Base-by-base conservation (phyloP, 306 rosid genomes). In the Sicyos baderoa region DNA sequence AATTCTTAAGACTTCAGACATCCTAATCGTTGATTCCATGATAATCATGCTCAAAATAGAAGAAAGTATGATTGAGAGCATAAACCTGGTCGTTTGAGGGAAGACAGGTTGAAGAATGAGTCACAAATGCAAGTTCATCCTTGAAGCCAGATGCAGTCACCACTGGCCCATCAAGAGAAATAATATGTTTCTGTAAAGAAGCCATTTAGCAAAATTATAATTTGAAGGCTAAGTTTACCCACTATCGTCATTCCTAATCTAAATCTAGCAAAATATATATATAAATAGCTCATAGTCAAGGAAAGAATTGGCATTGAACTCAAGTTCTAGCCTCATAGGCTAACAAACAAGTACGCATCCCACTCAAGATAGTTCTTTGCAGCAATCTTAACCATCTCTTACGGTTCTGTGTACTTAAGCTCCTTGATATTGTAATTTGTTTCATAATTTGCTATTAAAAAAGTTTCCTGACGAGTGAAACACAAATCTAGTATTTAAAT, bases 141-240 rank as follows among this genome's bases (percentile, higher is more conserved):
- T 81, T 81, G 82, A 88, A 88, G 77, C 99, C 99, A 13, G 97
- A 81, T 74, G 99, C 95, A 49, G 97, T 88, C 78, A 93, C 94
- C 62, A 86, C 96, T 65, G 96, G 91, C 79, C 99, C 95, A 37
- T 90, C 89, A 29, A 93, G 78, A 32, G 90, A 88, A 65, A 93
- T 70, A 66, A 93, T 77, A 76, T 88, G 81, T 77, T 77, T 93
- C 97, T 93, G 97, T 76, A 77, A 75, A 44, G 35, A 78, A 76
- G 68, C 19, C 68, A 74, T 62, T 71, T 52, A 78, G 75, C 44
- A 78, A 44, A 72, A 78, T 48, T 18, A 45, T 48, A 51, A 12
- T n/a, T 3, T 45, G 14, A 44, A 29, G 42, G 15, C n/a, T 4
- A 49, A 42, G 50, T 45, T 27, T 51, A 72, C 8, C 48, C 29